Evolutionary conservation across 228 moss, liverwort and hornwort genomes (phyloP), one percentile per base, ranked within the genome.

Genomic region (Sphagnum fallax): DNA sequence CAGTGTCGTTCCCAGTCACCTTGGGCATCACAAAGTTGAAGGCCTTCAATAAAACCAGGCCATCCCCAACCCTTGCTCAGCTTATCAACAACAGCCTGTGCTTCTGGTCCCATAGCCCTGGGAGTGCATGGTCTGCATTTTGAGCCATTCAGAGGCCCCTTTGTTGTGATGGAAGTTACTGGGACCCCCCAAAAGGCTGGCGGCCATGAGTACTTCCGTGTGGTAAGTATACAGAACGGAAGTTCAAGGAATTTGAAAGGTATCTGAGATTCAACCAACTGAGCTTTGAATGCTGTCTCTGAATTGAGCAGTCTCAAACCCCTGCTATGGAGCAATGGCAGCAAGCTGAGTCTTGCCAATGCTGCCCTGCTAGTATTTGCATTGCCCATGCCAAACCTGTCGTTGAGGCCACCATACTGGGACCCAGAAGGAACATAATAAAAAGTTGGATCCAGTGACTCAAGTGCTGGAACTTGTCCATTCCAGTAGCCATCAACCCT

Each of bases 401-500:
- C 98, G 63, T 98, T 98, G 12, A 92, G 87, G 57, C 98, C 98
- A 60, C 94, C 94, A 67, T 77, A 98, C 55, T 72, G 72, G 6
- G 94, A 89, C 32, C 98, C 98, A 14, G 80, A 81, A 50, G 98
- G 94, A 15, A 94, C 84, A 68, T 92, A 76, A 68, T 98, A 98
- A 47, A 74, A 72, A 5, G 72, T 75, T n/a, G 87, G 50, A 70
- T 87, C 62, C 0, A 92, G 77, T 10, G 62, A 66, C 48, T 67
- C 62, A 52, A 94, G 10, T 16, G 84, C 71, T 48, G 90, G 89
- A 68, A 92, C 69, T n/a, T 77, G 84, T 14, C 81, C 92, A 73
- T 48, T 98, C 98, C 98, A 98, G 70, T 86, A 98, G 8, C 92
- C 94, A 76, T 98, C 98, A 49, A 98, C 98, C 72, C 98, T 84